phyloP scores from a whole-genome alignment of 495 filamentous ascomycete species.

The Aspergillus baeticus region DNA sequence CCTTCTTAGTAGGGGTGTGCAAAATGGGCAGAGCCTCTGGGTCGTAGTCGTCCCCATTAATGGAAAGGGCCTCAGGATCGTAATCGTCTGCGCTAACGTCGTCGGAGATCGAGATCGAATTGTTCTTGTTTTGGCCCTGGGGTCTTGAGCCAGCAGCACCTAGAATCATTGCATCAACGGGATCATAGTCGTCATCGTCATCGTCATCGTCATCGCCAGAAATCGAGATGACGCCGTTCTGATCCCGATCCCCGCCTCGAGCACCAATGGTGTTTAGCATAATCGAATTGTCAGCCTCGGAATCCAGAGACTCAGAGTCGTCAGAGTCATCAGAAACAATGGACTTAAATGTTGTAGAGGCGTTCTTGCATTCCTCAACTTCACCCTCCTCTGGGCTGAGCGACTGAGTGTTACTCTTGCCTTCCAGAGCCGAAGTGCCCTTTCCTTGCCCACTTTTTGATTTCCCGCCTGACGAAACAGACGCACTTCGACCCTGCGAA shows the following conservation, averaged over 20 bases:
- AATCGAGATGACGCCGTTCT: conserved; percentile 10
- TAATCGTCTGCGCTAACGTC: conserved; percentile 21
- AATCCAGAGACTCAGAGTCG: conserved; percentile 35
- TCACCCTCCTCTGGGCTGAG: conserved; percentile 15
- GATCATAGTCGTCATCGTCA: not conserved
- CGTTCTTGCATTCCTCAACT: conserved; percentile 17
- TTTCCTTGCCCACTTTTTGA: not conserved
- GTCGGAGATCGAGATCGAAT: conserved; percentile 6
- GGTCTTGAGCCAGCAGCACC: conserved; percentile 30
- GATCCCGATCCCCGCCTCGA: conserved; percentile 12
- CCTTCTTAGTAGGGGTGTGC: not conserved
- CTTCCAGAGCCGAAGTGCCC: not conserved
- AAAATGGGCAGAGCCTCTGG: conserved; percentile 21
- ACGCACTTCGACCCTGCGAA: conserved; percentile 42
- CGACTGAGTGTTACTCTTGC: conserved; percentile 4
- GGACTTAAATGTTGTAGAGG: conserved; percentile 10
- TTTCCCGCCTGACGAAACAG: conserved; percentile 23
- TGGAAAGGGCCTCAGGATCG: conserved; percentile 22
- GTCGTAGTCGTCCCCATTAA: conserved; percentile 22
- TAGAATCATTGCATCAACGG: not conserved
- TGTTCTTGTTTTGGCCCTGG: conserved; percentile 12
- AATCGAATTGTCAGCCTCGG: conserved; percentile 43
- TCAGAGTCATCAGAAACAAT: conserved; percentile 35
- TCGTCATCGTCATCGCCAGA: conserved; percentile 12
- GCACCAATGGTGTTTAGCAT: conserved; percentile 38